These are phyloP conservation scores for Plasmodium billcollinsi DNA, from an alignment of 169 alveolate species.

Conservation along the genomic window DNA sequence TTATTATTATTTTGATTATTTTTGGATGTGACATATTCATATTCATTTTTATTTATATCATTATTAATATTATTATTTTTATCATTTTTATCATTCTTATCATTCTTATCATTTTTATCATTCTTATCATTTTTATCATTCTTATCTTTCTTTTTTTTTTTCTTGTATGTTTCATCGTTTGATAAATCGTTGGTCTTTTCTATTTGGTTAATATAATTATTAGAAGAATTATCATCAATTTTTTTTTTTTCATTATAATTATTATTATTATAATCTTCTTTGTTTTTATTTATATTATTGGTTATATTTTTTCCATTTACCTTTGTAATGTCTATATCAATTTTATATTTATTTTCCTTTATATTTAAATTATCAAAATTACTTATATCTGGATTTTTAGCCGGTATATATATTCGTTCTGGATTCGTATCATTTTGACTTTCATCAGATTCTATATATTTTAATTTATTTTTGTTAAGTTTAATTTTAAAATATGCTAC, in stretches of 20 bases:
- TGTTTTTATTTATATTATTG: not conserved
- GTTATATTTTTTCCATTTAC: not conserved
- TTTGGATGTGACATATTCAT: too few species aligned
- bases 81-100: not conserved
- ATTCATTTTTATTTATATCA: too few species aligned
- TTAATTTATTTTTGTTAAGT: constrained; percentile 41
- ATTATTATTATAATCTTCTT: not conserved
- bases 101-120: not conserved
- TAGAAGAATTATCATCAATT: too few species aligned
- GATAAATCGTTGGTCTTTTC: not conserved
- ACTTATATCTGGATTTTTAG: not conserved
- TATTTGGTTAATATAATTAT: too few species aligned
- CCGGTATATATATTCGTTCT: not conserved
- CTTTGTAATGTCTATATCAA: not conserved
- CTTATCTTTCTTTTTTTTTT: constrained; percentile 17
- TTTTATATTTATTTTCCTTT: not conserved
- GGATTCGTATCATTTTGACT: constrained; percentile 21
- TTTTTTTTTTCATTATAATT: not conserved
- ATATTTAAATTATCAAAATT: not conserved
- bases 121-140: not conserved
- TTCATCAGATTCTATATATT: too few species aligned
- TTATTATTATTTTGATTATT: not conserved
- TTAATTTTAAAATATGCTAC: constrained; percentile 36
- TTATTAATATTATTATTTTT: too few species aligned
- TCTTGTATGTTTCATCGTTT: constrained; percentile 5